These are phyloP conservation scores for Salix viminalis DNA, from an alignment of 345 rosid genomes.

Conservation along the genomic window DNA sequence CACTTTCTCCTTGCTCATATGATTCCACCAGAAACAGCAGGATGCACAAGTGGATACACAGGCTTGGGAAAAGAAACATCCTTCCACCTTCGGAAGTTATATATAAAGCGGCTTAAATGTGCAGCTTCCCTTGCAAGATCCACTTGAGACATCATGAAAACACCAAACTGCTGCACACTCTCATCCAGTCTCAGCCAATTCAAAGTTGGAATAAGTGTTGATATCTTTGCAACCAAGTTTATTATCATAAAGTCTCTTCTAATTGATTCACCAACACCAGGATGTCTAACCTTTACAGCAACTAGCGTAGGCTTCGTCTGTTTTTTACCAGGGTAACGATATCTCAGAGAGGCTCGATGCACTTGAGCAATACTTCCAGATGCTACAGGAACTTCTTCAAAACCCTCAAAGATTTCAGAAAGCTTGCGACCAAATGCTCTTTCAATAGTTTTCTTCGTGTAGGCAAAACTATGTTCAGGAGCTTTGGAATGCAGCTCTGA, in stretches of 20 bases:
- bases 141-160: constrained; percentile 97
- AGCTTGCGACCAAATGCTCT: constrained; percentile 87
- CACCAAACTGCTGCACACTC: constrained; percentile 90
- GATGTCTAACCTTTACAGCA: constrained; percentile 99
- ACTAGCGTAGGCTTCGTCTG: constrained; percentile 60
- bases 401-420: constrained; percentile 73
- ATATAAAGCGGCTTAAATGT: constrained; percentile 83
- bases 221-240: constrained; percentile 63
- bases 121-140: constrained; percentile 99
- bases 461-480: constrained; percentile 85
- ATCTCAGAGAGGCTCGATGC: constrained; percentile 79
- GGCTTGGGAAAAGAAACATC: constrained; percentile 99
- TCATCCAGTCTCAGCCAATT: constrained; percentile 96
- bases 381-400: constrained; percentile 90
- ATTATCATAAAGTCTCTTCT: constrained; percentile 81
- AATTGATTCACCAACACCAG: constrained; percentile 89
- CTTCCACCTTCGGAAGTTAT: constrained; percentile 85
- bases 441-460: constrained; percentile 75
- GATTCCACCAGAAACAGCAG: constrained; percentile 93
- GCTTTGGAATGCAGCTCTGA: constrained; percentile 87
- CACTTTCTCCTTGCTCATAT: constrained; percentile 92
- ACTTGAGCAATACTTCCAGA: constrained; percentile 99
- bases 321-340: constrained; percentile 69
- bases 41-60: constrained; percentile 90
- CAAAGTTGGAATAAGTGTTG: constrained; percentile 65